Evolutionary conservation across 2,329 filamentous ascomycete genomes (phyloP).

Genomic region (Arthrobotrys musiformis): DNA sequence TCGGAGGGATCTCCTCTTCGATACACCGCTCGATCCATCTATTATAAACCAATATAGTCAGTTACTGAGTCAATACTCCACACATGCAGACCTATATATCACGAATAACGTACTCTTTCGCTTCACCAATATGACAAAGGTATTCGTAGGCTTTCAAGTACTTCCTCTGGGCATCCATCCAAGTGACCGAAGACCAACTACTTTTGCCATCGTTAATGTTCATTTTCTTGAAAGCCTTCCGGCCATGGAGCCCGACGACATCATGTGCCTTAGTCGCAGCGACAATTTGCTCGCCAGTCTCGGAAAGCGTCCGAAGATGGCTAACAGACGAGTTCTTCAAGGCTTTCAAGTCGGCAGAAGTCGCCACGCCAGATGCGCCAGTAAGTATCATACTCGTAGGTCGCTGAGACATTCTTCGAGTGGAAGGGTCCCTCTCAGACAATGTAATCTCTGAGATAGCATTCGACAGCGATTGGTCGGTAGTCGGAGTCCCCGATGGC

Average conservation of each 20-base stretch:
- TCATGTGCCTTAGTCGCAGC: conserved; percentile 80
- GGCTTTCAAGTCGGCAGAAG: conserved; percentile 45
- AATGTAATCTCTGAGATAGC: conserved; percentile 44
- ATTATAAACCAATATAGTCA: conserved; percentile 21
- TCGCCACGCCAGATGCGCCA: conserved; percentile 30
- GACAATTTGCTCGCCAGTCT: conserved; percentile 80
- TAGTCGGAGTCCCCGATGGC: conserved; percentile 39
- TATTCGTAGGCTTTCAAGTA: conserved; percentile 98
- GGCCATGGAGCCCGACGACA: conserved; percentile 85
- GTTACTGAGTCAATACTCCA: not conserved
- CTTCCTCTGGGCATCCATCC: conserved; percentile 99
- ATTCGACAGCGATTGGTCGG: conserved; percentile 30
- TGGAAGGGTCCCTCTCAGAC: conserved; percentile 21
- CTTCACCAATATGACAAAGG: conserved; percentile 97
- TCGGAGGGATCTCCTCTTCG: conserved; percentile 84
- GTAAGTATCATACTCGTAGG: conserved; percentile 50
- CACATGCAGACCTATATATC: not conserved
- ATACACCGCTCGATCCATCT: conserved; percentile 93
- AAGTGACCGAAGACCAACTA: conserved; percentile 82
- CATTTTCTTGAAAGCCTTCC: conserved; percentile 71
- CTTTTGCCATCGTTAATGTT: conserved; percentile 67
- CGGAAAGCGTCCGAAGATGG: conserved; percentile 86
- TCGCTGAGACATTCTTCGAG: conserved; percentile 43
- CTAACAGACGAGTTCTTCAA: conserved; percentile 88
- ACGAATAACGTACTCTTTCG: conserved; percentile 74